Base-by-base conservation (phyloP, 495 filamentous ascomycete species). In the Sabuloglossum arenarium region DNA sequence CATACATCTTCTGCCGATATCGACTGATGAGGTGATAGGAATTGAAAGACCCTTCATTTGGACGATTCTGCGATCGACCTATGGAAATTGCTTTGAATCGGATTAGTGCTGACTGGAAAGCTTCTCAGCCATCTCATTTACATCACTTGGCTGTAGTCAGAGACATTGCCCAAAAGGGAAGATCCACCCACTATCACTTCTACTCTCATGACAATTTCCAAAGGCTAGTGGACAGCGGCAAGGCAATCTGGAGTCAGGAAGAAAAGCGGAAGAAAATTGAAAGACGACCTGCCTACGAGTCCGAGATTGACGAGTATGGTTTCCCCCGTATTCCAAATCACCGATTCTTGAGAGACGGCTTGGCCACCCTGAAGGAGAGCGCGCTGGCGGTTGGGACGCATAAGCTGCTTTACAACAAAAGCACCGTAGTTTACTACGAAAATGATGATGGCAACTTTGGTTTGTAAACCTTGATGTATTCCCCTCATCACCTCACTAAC, bases 61-160 rank as follows among this genome's bases (percentile, higher is more conserved):
- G 79, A 16, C 58, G 56, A 19, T 76, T 78, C 62, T 81, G 73
- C 62, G 73, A 71, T 56, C 67, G 79, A 56, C 77, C 80, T 2
- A 59, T 80, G 30, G 82, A 86, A 60, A 69, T 72, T 49, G 63
- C 71, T 23, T 57, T 84, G 30, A 65, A 63, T 58, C 73, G 79
- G 29, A 61, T 85, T 27, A 75, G 74, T 0, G 75, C 82, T 59
- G 68, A 72, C 56, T 82, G 79, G 71, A 71, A 77, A 46, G 54
- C 75, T 29, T 78, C 78, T 1, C 82, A 86, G 57, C 82, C 82
- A 19, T 66, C 70, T 19, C 72, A 82, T 61, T 69, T 85, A 45
- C 74, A 74, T 27, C 78, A 83, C 61, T 64, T 81, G n/a, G 72
- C 76, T 25, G 70, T 85, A 21, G 70, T 86, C 42, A 68, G 78